A percentile compares a stretch with the other conserved stretches of the same genome.
phyloP scores from a whole-genome alignment of 179 eudicot genomes.

The Carnegiea gigantea region DNA sequence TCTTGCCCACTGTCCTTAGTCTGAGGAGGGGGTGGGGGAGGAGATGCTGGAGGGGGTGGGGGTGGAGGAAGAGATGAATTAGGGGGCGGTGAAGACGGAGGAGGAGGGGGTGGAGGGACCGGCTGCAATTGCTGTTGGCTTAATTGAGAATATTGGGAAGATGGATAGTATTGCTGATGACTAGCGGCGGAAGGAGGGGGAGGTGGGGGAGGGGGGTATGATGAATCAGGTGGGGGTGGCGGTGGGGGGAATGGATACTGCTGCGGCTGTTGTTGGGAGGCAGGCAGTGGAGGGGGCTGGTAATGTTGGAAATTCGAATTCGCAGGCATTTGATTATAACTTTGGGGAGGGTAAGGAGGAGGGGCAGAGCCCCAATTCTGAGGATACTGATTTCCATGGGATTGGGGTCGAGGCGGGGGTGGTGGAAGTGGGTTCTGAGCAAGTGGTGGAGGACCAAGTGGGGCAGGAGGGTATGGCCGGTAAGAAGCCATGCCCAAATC shows the following conservation, averaged over 20 bases:
- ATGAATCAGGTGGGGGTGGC: constrained; percentile 76
- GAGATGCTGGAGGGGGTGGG: constrained; percentile 55
- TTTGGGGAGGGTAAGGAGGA: constrained; percentile 41
- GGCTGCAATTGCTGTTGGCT: constrained; percentile 58
- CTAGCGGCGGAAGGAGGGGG: constrained; percentile 36
- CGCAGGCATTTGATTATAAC: constrained; percentile 38
- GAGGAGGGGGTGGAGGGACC: constrained; percentile 72
- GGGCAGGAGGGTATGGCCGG: constrained; percentile 66
- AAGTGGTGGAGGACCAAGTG: constrained; percentile 43
- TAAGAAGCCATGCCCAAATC: constrained; percentile 55
- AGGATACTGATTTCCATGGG: constrained; percentile 49
- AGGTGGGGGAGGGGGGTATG: constrained; percentile 70
- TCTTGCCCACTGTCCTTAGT: constrained; percentile 51
- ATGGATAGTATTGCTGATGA: constrained; percentile 62
- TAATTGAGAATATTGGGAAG: constrained; percentile 79
- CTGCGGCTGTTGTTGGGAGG: constrained; percentile 43
- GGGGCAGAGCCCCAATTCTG: constrained; percentile 64
- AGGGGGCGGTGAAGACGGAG: constrained; percentile 69
- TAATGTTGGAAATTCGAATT: constrained; percentile 44
- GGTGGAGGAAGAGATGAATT: constrained; percentile 58
- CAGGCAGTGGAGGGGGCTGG: constrained; percentile 34
- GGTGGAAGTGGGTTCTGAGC: constrained; percentile 47
- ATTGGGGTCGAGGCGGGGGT: constrained; percentile 42
- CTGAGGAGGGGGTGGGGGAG: constrained; percentile 44
- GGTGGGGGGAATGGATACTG: constrained; percentile 58